A percentile compares a stretch with the other conserved stretches of the same genome.
Evolutionary conservation across 2,329 filamentous ascomycete genomes (phyloP).

Genomic region (Aureobasidium pullulans): DNA sequence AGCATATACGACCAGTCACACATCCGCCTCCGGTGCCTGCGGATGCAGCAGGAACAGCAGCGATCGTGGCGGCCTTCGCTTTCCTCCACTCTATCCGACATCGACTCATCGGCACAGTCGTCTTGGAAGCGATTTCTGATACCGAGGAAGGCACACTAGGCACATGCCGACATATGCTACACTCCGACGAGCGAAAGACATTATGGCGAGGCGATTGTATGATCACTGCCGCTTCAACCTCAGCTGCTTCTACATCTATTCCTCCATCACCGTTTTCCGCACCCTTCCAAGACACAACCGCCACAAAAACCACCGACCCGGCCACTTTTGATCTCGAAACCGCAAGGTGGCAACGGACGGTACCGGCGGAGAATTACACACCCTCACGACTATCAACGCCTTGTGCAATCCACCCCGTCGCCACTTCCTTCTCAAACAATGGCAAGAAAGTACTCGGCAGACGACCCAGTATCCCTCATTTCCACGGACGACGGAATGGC

Average conservation of each 20-base stretch:
- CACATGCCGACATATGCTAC: not conserved
- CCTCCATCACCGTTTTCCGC: not conserved
- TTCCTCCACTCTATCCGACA: not conserved
- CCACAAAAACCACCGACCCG: not conserved
- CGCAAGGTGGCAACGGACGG: not conserved
- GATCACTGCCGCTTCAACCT: not conserved
- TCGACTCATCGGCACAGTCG: conserved; percentile 1
- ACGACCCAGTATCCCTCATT: not conserved
- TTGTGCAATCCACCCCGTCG: not conserved
- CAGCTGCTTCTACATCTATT: not conserved
- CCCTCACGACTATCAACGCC: not conserved
- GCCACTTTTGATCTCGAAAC: not conserved
- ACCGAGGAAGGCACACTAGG: not conserved
- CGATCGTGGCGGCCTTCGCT: conserved; percentile 1
- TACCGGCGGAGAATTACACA: not conserved
- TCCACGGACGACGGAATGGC: not conserved
- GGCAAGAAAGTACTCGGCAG: not conserved
- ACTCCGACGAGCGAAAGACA: not conserved
- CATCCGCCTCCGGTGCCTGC: no score
- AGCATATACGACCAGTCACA: not conserved
- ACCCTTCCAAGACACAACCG: not conserved
- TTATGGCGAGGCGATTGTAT: conserved; percentile 8
- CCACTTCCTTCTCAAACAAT: not conserved
- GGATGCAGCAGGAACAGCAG: conserved; percentile 1
- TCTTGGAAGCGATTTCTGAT: not conserved